phyloP scores from a whole-genome alignment of 768 basidiomycete species.

The Boletus subparvulus region DNA sequence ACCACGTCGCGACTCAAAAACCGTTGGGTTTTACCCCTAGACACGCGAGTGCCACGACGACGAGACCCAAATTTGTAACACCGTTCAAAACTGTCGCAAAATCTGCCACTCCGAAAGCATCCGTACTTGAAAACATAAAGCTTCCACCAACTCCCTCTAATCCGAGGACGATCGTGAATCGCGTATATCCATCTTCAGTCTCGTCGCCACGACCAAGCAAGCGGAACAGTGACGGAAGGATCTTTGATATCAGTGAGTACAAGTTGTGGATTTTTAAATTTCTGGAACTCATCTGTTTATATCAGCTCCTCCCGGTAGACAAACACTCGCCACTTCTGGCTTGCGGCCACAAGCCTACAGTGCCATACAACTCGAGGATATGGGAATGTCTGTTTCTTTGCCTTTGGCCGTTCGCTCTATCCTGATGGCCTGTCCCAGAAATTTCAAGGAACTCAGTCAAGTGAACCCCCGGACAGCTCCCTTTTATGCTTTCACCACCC shows the following conservation, averaged over 20 bases:
- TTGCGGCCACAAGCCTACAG: slow-evolving; percentile 50
- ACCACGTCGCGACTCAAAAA: slow-evolving; percentile 12
- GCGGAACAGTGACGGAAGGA: slow-evolving; percentile 1
- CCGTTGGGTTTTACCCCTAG: slow-evolving; percentile 27
- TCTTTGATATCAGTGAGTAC: slow-evolving; percentile 47
- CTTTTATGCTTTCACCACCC: slow-evolving; percentile 59
- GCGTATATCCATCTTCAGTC: slow-evolving; percentile 26
- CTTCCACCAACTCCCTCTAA: neutral
- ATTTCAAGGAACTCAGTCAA: slow-evolving; percentile 48
- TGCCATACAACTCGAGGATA: slow-evolving; percentile 42
- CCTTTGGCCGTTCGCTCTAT: neutral
- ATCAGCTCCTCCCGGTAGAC: slow-evolving; percentile 38
- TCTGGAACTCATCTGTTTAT: neutral
- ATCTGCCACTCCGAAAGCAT: slow-evolving; percentile 35
- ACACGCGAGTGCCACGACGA: slow-evolving; percentile 33
- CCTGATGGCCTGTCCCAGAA: slow-evolving; percentile 37
- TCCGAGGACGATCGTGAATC: slow-evolving; percentile 1
- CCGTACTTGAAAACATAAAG: neutral
- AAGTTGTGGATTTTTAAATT: neutral
- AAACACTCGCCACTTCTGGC: slow-evolving; percentile 48
- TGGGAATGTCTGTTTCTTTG: slow-evolving; percentile 49
- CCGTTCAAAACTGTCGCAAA: slow-evolving; percentile 60
- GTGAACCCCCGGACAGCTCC: slow-evolving; percentile 55
- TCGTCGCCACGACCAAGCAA: slow-evolving; percentile 7
- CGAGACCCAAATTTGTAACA: slow-evolving; percentile 49